These are phyloP conservation scores for Lupinus albus DNA, from an alignment of 306 rosid species.

Conservation along the genomic window DNA sequence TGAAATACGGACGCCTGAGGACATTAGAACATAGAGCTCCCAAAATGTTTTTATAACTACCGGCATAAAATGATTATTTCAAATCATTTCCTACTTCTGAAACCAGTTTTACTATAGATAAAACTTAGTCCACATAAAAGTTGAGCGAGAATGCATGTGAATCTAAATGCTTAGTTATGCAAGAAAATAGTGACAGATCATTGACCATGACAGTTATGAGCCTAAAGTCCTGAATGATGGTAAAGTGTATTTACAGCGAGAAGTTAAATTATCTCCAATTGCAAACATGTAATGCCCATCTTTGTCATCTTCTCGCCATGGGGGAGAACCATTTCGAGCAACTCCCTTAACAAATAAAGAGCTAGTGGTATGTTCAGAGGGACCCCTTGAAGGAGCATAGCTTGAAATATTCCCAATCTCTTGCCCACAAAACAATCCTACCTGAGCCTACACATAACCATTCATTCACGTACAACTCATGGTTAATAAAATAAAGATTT, in stretches of 20 bases:
- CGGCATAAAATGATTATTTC: neutral
- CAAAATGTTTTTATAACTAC: neutral
- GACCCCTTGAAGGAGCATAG: slow-evolving; percentile 78
- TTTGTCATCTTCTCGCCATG: slow-evolving; percentile 97
- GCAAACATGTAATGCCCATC: slow-evolving; percentile 99
- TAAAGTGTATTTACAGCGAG: slow-evolving; percentile 94
- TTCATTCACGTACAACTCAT: slow-evolving; percentile 77
- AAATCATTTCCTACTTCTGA: neutral
- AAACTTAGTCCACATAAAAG: neutral
- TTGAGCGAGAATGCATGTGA: neutral
- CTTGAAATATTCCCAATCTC: slow-evolving; percentile 84
- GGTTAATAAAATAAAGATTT: slow-evolving; percentile 34
- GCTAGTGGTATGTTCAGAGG: slow-evolving; percentile 67
- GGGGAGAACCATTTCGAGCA: slow-evolving; percentile 96
- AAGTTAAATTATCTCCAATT: slow-evolving; percentile 95
- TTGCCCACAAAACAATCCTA: slow-evolving; percentile 97
- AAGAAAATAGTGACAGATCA: neutral
- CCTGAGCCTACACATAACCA: slow-evolving; percentile 99
- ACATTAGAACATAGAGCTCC: neutral
- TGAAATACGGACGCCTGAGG: neutral
- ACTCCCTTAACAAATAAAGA: slow-evolving; percentile 73
- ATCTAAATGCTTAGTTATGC: slow-evolving; percentile 1
- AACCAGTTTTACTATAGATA: neutral
- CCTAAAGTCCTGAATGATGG: slow-evolving; percentile 54
- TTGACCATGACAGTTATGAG: slow-evolving; percentile 28